A percentile compares a stretch with the other conserved stretches of the same genome.
These are phyloP conservation scores for Euphorbia schlechtendalii DNA, from an alignment of 441 rosid genomes.

Conservation along the genomic window DNA sequence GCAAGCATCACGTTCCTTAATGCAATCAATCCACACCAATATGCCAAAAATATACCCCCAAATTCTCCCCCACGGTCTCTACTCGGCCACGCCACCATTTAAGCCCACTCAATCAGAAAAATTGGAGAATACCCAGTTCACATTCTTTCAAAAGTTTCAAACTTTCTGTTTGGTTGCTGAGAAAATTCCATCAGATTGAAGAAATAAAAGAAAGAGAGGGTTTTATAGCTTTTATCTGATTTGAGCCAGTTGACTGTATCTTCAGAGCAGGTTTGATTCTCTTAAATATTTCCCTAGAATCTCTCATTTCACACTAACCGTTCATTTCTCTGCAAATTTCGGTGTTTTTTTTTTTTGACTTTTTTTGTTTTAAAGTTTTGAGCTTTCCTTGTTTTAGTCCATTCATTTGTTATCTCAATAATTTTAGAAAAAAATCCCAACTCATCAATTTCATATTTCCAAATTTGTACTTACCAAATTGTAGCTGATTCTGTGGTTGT, in stretches of 20 bases:
- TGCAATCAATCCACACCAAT: conserved; percentile 5
- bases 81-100: neutral
- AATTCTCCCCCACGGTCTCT: neutral
- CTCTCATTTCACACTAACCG: neutral
- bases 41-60: neutral
- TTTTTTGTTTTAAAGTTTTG: neutral
- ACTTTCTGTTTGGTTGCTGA: conserved; percentile 7
- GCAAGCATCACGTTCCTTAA: conserved; percentile 4
- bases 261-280: neutral
- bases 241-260: neutral
- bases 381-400: conserved; percentile 5
- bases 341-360: neutral
- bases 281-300: neutral
- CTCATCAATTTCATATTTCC: conserved; percentile 6
- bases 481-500: conserved; percentile 4
- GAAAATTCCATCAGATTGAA: neutral
- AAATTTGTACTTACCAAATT: neutral
- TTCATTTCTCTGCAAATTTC: conserved; percentile 4
- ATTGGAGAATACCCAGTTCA: neutral
- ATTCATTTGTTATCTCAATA: neutral
- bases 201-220: neutral
- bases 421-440: neutral
- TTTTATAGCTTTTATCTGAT: neutral
- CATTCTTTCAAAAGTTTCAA: neutral
- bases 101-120: neutral